phyloP scores from a whole-genome alignment of 345 rosid genomes.

The Trapa incisa region DNA sequence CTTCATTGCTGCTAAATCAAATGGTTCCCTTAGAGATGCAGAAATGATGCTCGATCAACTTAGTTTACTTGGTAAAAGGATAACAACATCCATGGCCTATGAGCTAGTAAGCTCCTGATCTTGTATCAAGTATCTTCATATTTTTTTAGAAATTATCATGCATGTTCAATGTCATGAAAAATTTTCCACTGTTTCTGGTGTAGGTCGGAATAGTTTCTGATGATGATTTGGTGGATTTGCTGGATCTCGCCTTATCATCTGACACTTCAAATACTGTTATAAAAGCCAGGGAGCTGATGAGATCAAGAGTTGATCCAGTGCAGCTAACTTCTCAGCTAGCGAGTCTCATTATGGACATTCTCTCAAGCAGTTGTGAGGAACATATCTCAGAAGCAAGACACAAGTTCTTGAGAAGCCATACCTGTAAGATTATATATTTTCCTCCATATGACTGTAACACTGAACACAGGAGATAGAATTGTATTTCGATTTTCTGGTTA shows the following conservation, averaged over 20 bases:
- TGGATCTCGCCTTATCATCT: conserved; percentile 83
- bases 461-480: neutral
- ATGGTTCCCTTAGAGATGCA: conserved; percentile 90
- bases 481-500: neutral
- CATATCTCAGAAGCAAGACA: conserved; percentile 45
- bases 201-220: conserved; percentile 94
- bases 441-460: neutral
- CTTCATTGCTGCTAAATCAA: conserved; percentile 77
- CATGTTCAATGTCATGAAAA: conserved; percentile 3
- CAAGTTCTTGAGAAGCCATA: conserved; percentile 44
- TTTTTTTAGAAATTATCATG: neutral
- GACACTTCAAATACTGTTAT: conserved; percentile 88
- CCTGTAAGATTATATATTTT: conserved; percentile 30
- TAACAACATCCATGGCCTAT: conserved; percentile 60
- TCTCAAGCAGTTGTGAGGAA: conserved; percentile 58
- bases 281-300: conserved; percentile 88
- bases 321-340: conserved; percentile 88
- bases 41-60: conserved; percentile 95
- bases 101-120: conserved; percentile 60
- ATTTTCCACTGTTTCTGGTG: conserved; percentile 8
- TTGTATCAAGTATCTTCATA: conserved; percentile 1
- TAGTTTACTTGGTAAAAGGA: conserved; percentile 74
- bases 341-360: conserved; percentile 82
- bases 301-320: conserved; percentile 89
- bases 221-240: conserved; percentile 83